Evolutionary conservation across 192 early-diverging fungal genomes (phyloP), one percentile per base, ranked within the genome.

Genomic region (Diversispora epigaea): DNA sequence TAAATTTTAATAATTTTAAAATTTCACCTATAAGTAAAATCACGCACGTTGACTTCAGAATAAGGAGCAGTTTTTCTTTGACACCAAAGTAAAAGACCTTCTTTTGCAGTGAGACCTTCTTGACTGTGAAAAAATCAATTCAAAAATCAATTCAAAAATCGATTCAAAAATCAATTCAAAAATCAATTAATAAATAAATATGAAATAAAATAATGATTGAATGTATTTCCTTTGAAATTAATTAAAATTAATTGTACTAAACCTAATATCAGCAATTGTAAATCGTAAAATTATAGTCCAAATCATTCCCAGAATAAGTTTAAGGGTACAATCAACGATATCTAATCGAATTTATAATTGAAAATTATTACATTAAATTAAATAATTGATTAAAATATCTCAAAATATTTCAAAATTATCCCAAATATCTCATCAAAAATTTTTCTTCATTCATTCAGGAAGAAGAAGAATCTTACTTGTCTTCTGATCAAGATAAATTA

Each of bases 241-340:
- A n/a, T n/a, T n/a, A n/a, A n/a, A n/a, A n/a, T n/a, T n/a, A n/a
- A n/a, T n/a, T n/a, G n/a, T n/a, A n/a, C n/a, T n/a, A 45, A 67
- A 91, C 89, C 77, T 94, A 76, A 97, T 97, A 72, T 94, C 94
- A 45, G 92, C 92, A 79, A 98, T 98, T 25, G 94, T 93, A 79
- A 98, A 98, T 76, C 97, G 89, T 75, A 98, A 85, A 84, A 98
- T 98, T 76, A 98, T 92, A 7, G 91, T 94, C 97, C 97, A 98
- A 72, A 98, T 93, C 88, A 98, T 89, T 15, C 97, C 97, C 14
- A 98, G 84, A 70, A 95, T 91, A 76, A 98, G 88, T 85, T 98
- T 98, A 45, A 81, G 73, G 83, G 97, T 97, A 7, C 86, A 81
- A 79, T 97, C 95, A 21, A 96, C 95, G 79, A 98, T 98, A 86